phyloP scores from a whole-genome alignment of 352 stramenopile species.

The Peronospora destructor region DNA sequence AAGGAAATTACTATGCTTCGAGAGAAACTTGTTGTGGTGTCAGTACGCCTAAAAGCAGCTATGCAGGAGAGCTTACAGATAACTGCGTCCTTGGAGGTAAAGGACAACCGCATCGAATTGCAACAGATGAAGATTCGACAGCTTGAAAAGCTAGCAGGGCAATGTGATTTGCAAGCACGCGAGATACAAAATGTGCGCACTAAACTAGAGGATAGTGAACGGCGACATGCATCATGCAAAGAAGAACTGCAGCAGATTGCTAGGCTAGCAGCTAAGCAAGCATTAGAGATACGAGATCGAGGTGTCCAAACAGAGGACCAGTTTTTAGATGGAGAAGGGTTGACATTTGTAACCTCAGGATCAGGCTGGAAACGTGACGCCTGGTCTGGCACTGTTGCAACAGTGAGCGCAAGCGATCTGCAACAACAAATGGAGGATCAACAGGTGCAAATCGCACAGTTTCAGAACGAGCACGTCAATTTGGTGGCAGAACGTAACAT shows the following conservation, averaged over 20 bases:
- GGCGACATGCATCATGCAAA: slow-evolving; percentile 28
- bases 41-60: slow-evolving; percentile 51
- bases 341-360: slow-evolving; percentile 6
- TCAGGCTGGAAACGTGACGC: slow-evolving; percentile 17
- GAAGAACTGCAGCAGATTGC: slow-evolving; percentile 38
- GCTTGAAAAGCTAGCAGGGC: slow-evolving; percentile 49
- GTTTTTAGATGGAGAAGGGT: slow-evolving; percentile 14
- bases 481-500: slow-evolving; percentile 53
- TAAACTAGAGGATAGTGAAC: slow-evolving; percentile 51
- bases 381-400: slow-evolving; percentile 29
- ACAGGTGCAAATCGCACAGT: slow-evolving; percentile 19
- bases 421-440: slow-evolving; percentile 34
- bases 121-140: slow-evolving; percentile 59
- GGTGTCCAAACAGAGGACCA: slow-evolving; percentile 47
- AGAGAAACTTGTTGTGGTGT: slow-evolving; percentile 60
- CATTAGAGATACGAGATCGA: slow-evolving; percentile 21
- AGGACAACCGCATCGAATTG: slow-evolving; percentile 66
- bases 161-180: slow-evolving; percentile 37
- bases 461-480: slow-evolving; percentile 35
- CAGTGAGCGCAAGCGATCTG: slow-evolving; percentile 36
- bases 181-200: slow-evolving; percentile 41
- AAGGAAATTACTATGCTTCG: slow-evolving; percentile 66
- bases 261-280: slow-evolving; percentile 7
- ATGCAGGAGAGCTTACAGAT: slow-evolving; percentile 64
- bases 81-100: slow-evolving; percentile 51